Percentiles rank a stretch among this genome's conserved stretches.
phyloP scores from a whole-genome alignment of 208 protist genomes.

The Leishmania braziliensis region DNA sequence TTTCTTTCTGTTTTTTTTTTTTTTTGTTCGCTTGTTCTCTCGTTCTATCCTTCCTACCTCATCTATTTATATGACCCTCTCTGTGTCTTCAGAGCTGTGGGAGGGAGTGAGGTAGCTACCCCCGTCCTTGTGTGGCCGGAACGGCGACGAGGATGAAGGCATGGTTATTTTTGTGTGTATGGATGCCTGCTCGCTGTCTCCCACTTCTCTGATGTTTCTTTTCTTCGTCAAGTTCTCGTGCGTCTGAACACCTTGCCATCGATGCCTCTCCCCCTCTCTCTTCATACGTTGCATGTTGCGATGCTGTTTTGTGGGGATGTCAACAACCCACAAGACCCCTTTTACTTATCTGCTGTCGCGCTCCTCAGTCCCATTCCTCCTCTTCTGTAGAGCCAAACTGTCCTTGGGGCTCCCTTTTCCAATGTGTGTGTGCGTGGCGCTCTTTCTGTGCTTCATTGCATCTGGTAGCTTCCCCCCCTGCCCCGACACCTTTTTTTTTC shows the following conservation, averaged over 20 bases:
- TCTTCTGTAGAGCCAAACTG: neutral
- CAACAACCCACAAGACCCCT: neutral
- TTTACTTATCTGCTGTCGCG: neutral
- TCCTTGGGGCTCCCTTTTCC: neutral
- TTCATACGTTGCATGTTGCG: neutral
- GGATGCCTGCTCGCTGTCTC: neutral
- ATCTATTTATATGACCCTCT: neutral
- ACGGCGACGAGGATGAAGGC: neutral
- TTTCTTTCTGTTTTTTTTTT: neutral
- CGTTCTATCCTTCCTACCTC: neutral
- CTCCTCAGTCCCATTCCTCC: neutral
- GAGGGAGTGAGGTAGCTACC: neutral
- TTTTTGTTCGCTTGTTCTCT: neutral
- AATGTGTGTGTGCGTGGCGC: neutral
- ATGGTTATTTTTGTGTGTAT: neutral
- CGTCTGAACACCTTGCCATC: neutral
- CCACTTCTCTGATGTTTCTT: neutral
- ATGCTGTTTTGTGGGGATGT: neutral
- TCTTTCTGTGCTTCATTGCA: conserved; percentile 7
- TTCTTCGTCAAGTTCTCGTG: neutral
- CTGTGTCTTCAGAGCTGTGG: neutral
- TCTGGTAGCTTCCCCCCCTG: neutral
- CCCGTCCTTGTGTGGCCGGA: neutral
- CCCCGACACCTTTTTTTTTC: neutral
- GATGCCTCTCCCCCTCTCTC: neutral